These are phyloP conservation scores for Penicillium bovifimosum DNA, from an alignment of 495 filamentous ascomycete genomes.

Conservation along the genomic window DNA sequence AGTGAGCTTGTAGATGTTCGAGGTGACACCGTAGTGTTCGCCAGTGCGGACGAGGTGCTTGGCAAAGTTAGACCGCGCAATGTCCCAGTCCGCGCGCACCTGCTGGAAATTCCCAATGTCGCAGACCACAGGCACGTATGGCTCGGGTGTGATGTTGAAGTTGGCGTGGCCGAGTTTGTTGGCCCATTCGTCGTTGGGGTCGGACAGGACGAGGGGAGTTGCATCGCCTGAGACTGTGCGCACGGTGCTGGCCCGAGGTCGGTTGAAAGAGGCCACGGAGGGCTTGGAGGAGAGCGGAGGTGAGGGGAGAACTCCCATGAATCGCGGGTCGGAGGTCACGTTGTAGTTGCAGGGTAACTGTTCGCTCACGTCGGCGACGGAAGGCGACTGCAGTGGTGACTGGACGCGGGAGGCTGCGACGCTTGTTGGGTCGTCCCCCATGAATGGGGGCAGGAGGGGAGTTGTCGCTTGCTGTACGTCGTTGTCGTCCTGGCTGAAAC, in stretches of 20 bases:
- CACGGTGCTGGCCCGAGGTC: slow-evolving; percentile 38
- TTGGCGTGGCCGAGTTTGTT: slow-evolving; percentile 84
- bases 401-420: slow-evolving; percentile 44
- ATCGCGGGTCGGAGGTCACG: slow-evolving; percentile 39
- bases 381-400: slow-evolving; percentile 80
- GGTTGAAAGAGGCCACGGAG: slow-evolving; percentile 69
- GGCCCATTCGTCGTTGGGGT: slow-evolving; percentile 73
- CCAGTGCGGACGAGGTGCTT: slow-evolving; percentile 78
- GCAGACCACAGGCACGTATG: slow-evolving; percentile 61
- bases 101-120: slow-evolving; percentile 57
- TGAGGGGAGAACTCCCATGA: slow-evolving; percentile 54
- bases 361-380: slow-evolving; percentile 48
- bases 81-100: slow-evolving; percentile 73
- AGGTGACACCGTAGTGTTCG: slow-evolving; percentile 81
- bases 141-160: slow-evolving; percentile 79
- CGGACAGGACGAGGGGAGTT: slow-evolving; percentile 52
- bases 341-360: slow-evolving; percentile 26
- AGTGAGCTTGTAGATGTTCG: slow-evolving; percentile 75
- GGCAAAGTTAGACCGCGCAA: slow-evolving; percentile 72
- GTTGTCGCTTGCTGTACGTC: slow-evolving; percentile 61
- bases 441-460: slow-evolving; percentile 74
- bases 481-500: slow-evolving; percentile 49
- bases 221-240: slow-evolving; percentile 53
- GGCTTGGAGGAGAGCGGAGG: slow-evolving; percentile 77
- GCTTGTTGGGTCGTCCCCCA: slow-evolving; percentile 50